A percentile compares a stretch with the other conserved stretches of the same genome.
Conservation (phyloP, 441 rosid genomes). For the Brassica hybrid region DNA sequence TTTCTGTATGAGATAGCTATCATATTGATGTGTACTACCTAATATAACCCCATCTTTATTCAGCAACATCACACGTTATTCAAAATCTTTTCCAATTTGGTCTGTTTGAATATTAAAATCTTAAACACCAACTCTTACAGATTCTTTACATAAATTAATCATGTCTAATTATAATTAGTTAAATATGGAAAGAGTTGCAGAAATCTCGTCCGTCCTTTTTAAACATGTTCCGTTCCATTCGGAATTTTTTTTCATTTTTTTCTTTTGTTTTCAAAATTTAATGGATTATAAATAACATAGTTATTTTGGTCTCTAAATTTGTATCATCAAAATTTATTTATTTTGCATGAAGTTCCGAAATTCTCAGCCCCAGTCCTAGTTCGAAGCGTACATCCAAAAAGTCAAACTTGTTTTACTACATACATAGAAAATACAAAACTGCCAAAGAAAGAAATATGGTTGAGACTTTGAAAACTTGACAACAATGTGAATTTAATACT, state of each 20-base stretch:
- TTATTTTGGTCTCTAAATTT: too few relatives aligned
- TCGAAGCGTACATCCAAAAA: conserved; percentile 31
- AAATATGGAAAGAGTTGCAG: background rate
- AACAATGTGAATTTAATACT: conserved; percentile 39
- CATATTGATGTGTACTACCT: conserved; percentile 14
- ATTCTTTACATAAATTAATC: conserved; percentile 1
- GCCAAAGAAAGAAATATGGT: conserved; percentile 34
- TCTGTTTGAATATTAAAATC: background rate
- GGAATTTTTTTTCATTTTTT: background rate
- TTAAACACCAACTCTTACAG: background rate
- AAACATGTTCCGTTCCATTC: background rate
- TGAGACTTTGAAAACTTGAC: conserved; percentile 31
- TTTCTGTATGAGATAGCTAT: background rate
- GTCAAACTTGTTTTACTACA: conserved; percentile 44
- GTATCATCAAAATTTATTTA: background rate
- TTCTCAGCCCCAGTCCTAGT: too few relatives aligned
- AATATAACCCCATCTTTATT: conserved; percentile 25
- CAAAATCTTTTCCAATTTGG: conserved; percentile 20
- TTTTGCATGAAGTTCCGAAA: background rate
- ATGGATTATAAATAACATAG: too few relatives aligned
- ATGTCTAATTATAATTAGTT: conserved; percentile 10
- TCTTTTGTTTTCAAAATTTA: too few relatives aligned
- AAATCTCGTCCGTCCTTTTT: background rate
- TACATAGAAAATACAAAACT: conserved; percentile 35
- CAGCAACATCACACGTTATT: conserved; percentile 36